phyloP scores from a whole-genome alignment of 2,329 filamentous ascomycete species.

The Pseudocercospora fuligena region DNA sequence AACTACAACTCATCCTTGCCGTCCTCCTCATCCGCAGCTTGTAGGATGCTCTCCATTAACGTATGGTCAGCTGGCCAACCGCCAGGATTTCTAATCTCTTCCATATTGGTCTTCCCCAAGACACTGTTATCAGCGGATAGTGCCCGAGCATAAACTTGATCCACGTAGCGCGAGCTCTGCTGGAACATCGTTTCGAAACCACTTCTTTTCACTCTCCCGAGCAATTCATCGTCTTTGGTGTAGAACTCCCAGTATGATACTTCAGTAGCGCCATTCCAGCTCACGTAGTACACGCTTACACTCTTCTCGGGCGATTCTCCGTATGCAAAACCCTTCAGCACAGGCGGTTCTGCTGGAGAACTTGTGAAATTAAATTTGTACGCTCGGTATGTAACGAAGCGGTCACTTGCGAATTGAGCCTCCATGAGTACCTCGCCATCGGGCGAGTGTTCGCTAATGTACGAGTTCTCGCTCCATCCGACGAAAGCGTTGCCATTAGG shows the following conservation, averaged over 20 bases:
- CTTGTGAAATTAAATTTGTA: constrained; percentile 47
- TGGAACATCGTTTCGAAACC: constrained; percentile 26
- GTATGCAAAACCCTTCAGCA: constrained; percentile 38
- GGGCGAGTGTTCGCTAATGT: constrained; percentile 17
- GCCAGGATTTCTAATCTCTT: neutral
- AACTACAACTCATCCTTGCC: no score
- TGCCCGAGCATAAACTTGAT: neutral
- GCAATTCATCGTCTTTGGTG: constrained; percentile 17
- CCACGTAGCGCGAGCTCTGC: neutral
- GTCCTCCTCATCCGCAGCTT: no score
- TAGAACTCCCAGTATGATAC: constrained; percentile 42
- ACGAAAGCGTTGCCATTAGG: constrained; percentile 40
- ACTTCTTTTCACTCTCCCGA: constrained; percentile 7
- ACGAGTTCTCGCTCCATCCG: constrained; percentile 23
- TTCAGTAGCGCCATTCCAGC: constrained; percentile 47
- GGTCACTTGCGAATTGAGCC: constrained; percentile 39
- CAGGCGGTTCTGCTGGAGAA: constrained; percentile 31
- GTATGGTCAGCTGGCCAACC: neutral
- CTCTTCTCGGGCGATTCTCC: constrained; percentile 35
- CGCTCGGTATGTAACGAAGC: constrained; percentile 46
- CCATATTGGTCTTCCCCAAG: neutral
- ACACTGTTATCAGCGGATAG: neutral
- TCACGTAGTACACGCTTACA: constrained; percentile 35
- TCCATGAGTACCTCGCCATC: constrained; percentile 31
- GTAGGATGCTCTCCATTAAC: neutral